Evolutionary conservation across 495 filamentous ascomycete species (phyloP).

Genomic region (Penicillium goetzii): DNA sequence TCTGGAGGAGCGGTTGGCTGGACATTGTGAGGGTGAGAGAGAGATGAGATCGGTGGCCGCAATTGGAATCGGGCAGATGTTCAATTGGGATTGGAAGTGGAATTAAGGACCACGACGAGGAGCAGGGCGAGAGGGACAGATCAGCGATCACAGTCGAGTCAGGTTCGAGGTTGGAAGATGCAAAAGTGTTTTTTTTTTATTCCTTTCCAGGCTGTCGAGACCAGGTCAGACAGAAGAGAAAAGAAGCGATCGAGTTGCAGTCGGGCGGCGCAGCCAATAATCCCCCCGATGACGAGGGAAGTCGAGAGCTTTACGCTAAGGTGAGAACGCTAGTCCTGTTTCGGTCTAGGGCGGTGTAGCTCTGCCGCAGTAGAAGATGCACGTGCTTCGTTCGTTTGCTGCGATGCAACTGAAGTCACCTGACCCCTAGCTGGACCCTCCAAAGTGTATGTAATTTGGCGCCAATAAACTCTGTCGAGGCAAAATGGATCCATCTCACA

Average conservation of each 20-base stretch:
- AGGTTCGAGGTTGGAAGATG: not conserved
- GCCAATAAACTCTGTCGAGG: not conserved
- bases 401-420: not conserved
- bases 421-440: not conserved
- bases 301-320: constrained; percentile 9
- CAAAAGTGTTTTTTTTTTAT: not conserved
- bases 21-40: constrained; percentile 67
- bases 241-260: constrained; percentile 9
- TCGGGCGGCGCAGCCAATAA: constrained; percentile 16
- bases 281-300: constrained; percentile 24
- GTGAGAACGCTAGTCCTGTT: not conserved
- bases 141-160: not conserved
- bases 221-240: constrained; percentile 3
- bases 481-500: not conserved
- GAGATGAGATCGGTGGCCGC: not conserved
- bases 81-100: not conserved
- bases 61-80: not conserved
- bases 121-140: not conserved
- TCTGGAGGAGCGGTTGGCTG: constrained; percentile 92
- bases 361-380: constrained; percentile 6
- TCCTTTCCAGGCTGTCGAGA: not conserved
- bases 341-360: constrained; percentile 18
- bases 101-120: not conserved
- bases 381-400: constrained; percentile 24
- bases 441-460: not conserved